phyloP scores from a whole-genome alignment of 805 yeast species.

The Zygoascus flipseniorum region DNA sequence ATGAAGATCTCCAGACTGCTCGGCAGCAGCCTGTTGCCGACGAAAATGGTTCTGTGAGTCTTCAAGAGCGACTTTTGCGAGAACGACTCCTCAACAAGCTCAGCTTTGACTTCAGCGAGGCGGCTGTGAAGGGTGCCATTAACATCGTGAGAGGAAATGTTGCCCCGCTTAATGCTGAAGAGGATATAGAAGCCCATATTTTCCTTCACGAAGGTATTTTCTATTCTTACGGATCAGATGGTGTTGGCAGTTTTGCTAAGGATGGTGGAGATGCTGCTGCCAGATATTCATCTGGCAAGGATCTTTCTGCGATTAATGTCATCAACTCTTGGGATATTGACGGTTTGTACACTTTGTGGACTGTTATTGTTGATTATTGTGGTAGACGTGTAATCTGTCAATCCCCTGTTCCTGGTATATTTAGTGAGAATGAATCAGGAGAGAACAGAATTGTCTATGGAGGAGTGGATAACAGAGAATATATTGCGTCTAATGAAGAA shows the following conservation, averaged over 20 bases:
- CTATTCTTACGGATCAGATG: slow-evolving; percentile 69
- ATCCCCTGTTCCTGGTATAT: slow-evolving; percentile 92
- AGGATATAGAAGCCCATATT: slow-evolving; percentile 51
- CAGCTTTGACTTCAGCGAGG: slow-evolving; percentile 64
- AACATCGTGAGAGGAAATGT: slow-evolving; percentile 67
- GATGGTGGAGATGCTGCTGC: slow-evolving; percentile 85
- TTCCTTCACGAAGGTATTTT: slow-evolving; percentile 77
- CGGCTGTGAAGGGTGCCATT: slow-evolving; percentile 74
- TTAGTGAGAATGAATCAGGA: slow-evolving; percentile 37
- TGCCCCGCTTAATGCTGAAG: slow-evolving; percentile 73
- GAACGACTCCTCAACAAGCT: slow-evolving; percentile 69
- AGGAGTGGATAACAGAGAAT: slow-evolving; percentile 48
- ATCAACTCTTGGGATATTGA: slow-evolving; percentile 57
- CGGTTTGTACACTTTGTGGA: slow-evolving; percentile 62
- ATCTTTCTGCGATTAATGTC: slow-evolving; percentile 60
- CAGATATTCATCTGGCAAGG: slow-evolving; percentile 69
- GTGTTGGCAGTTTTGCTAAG: slow-evolving; percentile 53
- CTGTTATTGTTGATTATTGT: slow-evolving; percentile 82
- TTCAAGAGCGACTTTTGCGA: slow-evolving; percentile 62
- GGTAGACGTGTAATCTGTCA: slow-evolving; percentile 87
- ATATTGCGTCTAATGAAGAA: slow-evolving; percentile 41
- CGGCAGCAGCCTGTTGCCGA: slow-evolving; percentile 52
- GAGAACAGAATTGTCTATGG: slow-evolving; percentile 66
- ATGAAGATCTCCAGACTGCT: slow-evolving; percentile 80
- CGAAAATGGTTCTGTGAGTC: slow-evolving; percentile 28